phyloP scores from a whole-genome alignment of 192 early-diverging fungal genomes.

The Coemansia sp. region DNA sequence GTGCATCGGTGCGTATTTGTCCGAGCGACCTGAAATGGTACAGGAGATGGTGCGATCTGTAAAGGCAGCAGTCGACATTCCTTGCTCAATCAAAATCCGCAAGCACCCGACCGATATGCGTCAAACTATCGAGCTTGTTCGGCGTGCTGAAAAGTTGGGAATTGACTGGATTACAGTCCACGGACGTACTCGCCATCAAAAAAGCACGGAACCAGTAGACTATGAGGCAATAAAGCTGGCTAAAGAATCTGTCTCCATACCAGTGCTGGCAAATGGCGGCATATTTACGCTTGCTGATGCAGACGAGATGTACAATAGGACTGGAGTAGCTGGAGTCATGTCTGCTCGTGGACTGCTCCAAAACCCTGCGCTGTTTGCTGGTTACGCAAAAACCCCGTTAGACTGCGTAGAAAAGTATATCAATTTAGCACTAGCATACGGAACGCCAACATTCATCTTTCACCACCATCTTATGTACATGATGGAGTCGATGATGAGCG shows the following conservation, averaged over 20 bases:
- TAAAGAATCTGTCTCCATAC: constrained; percentile 75
- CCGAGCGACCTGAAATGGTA: constrained; percentile 87
- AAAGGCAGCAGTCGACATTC: constrained; percentile 65
- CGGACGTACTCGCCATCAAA: constrained; percentile 80
- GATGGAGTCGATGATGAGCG: constrained; percentile 79
- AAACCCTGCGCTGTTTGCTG: constrained; percentile 93
- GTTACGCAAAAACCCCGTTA: constrained; percentile 73
- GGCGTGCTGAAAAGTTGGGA: constrained; percentile 78
- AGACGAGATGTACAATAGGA: constrained; percentile 68
- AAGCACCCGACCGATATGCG: constrained; percentile 60
- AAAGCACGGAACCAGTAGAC: constrained; percentile 78
- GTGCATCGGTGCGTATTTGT: constrained; percentile 80
- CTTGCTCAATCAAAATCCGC: constrained; percentile 85
- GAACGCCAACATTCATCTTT: constrained; percentile 80
- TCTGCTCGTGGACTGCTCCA: constrained; percentile 84
- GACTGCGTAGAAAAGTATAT: constrained; percentile 74
- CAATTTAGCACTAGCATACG: constrained; percentile 68
- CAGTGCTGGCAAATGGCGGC: constrained; percentile 87
- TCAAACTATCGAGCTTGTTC: constrained; percentile 83
- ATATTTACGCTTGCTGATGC: constrained; percentile 78
- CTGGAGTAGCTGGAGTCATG: constrained; percentile 88
- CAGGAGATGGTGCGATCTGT: constrained; percentile 84
- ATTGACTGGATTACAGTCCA: constrained; percentile 90
- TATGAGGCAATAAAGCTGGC: constrained; percentile 79
- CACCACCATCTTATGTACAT: constrained; percentile 98